These are phyloP conservation scores for Cucumis cinereus DNA, from an alignment of 306 rosid species.

Conservation along the genomic window DNA sequence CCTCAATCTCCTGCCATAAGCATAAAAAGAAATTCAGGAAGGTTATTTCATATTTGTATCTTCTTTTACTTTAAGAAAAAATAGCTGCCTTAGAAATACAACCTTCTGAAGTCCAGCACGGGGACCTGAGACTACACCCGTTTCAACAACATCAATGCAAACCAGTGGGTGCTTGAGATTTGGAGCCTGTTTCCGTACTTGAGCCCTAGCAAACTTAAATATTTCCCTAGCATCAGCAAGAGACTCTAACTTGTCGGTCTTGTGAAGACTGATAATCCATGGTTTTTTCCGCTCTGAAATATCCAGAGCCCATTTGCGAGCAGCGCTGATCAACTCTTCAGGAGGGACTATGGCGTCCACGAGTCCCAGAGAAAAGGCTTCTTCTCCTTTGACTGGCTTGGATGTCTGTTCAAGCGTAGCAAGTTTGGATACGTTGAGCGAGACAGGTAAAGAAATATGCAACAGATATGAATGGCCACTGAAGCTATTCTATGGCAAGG, in stretches of 20 bases:
- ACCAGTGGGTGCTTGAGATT: conserved; percentile 85
- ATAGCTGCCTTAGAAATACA: conserved; percentile 9
- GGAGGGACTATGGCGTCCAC: conserved; percentile 70
- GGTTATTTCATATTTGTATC: background rate
- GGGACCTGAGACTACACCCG: conserved; percentile 74
- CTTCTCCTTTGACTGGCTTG: conserved; percentile 73
- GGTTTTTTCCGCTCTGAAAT: conserved; percentile 54
- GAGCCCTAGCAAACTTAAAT: conserved; percentile 66
- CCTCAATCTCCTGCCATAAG: conserved; percentile 70
- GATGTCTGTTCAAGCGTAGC: conserved; percentile 38
- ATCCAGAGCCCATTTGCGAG: conserved; percentile 84
- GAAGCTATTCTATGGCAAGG: background rate
- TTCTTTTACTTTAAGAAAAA: background rate
- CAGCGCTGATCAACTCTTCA: conserved; percentile 52
- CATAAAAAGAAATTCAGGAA: conserved; percentile 4
- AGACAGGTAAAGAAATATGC: background rate
- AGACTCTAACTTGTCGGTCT: conserved; percentile 69
- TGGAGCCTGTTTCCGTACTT: conserved; percentile 62
- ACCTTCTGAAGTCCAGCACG: conserved; percentile 95
- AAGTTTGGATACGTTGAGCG: background rate
- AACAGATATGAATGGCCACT: background rate
- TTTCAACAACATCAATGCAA: conserved; percentile 86
- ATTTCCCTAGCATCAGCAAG: conserved; percentile 93
- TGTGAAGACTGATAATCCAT: conserved; percentile 84
- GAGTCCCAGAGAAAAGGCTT: conserved; percentile 71